Evolutionary conservation across 768 basidiomycete species (phyloP).

Genomic region (Macrolepiota albuminosa): DNA sequence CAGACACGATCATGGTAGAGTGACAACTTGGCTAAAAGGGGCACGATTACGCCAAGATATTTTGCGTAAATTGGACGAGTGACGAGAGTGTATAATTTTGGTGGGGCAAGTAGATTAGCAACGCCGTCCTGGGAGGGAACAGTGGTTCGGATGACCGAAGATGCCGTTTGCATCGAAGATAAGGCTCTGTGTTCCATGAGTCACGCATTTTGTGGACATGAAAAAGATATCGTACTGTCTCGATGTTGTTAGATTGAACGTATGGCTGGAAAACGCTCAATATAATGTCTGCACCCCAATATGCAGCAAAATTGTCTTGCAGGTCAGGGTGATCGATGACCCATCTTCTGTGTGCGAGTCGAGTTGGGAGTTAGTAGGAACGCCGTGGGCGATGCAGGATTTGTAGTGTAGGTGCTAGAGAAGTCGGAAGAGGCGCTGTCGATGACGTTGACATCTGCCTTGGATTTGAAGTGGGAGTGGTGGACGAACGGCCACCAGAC

Average conservation of each 20-base stretch:
- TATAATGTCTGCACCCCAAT: slow-evolving; percentile 62
- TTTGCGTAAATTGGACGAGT: slow-evolving; percentile 54
- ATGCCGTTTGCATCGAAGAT: slow-evolving; percentile 79
- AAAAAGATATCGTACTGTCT: slow-evolving; percentile 42
- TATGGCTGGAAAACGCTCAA: slow-evolving; percentile 56
- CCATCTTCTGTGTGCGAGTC: slow-evolving; percentile 48
- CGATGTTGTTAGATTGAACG: slow-evolving; percentile 53
- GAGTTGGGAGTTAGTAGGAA: too few relatives aligned
- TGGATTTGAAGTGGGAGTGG: too few relatives aligned
- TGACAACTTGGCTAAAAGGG: slow-evolving; percentile 45
- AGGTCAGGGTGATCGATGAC: slow-evolving; percentile 65
- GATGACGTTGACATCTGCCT: too few relatives aligned
- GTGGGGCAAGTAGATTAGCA: slow-evolving; percentile 34
- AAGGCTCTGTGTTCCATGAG: slow-evolving; percentile 51
- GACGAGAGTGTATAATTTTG: slow-evolving; percentile 53
- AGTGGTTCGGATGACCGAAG: slow-evolving; percentile 86
- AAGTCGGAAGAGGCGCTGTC: too few relatives aligned
- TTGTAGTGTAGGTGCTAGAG: too few relatives aligned
- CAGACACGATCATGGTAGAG: slow-evolving; percentile 18
- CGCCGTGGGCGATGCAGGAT: too few relatives aligned
- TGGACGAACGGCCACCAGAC: too few relatives aligned
- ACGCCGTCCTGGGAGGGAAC: slow-evolving; percentile 60
- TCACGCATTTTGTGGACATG: slow-evolving; percentile 3
- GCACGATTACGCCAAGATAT: slow-evolving; percentile 55
- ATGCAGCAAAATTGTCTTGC: slow-evolving; percentile 65